Evolutionary conservation across 1,139 yeast species (phyloP), one percentile per base, ranked within the genome.

Genomic region (Hyphopichia pseudoburtonii): DNA sequence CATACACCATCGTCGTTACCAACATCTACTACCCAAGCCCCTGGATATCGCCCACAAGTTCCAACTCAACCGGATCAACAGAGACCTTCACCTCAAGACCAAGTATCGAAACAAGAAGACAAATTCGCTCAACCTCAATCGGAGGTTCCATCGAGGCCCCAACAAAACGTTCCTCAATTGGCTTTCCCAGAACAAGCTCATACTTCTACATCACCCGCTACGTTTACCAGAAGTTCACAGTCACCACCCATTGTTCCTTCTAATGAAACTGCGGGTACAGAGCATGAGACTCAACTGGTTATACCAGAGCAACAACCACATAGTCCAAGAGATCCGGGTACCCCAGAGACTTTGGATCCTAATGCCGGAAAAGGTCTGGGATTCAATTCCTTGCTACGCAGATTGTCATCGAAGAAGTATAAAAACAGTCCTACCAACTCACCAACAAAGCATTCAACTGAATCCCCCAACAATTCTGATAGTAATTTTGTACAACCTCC

Each of bases 151-250:
- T 4, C n/a, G 5, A 14, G 7, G 16, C 43, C 43, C 4, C 45
- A 39, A 26, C 49, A 47, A 40, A 43, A 46, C 23, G 41, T 52
- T n/a, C 64, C 66, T 5, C 38, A 52, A 6, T 51, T 68, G 34
- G 39, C 82, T 11, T 72, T 77, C 51, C 89, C 89, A 8, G 83
- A 80, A 48, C 86, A 81, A 45, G 88, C 87, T 0, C 86, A 83
- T 51, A 80, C 86, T 2, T 70, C 84, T 0, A 40, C 50, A 21
- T 44, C 52, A 6, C 45, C 48, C 28, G 36, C 53, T 33, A 39
- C 51, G 2, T 45, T 47, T 26, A 39, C 42, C 32, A 46, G 52
- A 35, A 37, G 44, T 10, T 38, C 55, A 1, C 49, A 43, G 24
- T 40, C 58, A 3, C 43, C 55, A 14, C 39, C 49, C n/a, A 32